Percentiles rank a stretch among this genome's conserved stretches.
Evolutionary conservation across 805 yeast genomes (phyloP).

Genomic region (Metschnikowia shivogae): DNA sequence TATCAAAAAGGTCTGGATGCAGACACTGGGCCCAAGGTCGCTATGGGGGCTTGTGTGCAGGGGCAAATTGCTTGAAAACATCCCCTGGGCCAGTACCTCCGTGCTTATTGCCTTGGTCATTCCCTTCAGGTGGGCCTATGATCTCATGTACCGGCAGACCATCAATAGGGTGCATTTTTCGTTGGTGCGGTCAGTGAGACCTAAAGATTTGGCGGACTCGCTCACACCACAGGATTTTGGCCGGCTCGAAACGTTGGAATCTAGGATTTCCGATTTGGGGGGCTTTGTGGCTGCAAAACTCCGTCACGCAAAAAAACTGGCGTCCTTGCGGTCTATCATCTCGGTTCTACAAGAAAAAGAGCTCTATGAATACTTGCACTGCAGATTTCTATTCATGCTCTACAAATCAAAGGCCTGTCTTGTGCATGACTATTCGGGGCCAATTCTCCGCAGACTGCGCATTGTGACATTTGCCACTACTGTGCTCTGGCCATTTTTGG

Average conservation of each 20-base stretch:
- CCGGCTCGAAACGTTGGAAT: conserved; percentile 14
- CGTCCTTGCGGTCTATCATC: not conserved
- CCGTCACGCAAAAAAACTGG: not conserved
- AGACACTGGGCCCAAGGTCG: not conserved
- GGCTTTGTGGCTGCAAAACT: conserved; percentile 8
- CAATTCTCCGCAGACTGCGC: conserved; percentile 21
- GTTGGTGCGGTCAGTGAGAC: conserved; percentile 24
- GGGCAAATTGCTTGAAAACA: conserved; percentile 15
- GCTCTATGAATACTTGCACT: conserved; percentile 1
- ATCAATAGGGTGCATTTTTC: conserved; percentile 32
- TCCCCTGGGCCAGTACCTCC: conserved; percentile 28
- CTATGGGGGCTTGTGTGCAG: not conserved
- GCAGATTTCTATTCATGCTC: conserved; percentile 15
- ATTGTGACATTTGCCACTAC: conserved; percentile 30
- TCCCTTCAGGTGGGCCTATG: conserved; percentile 37
- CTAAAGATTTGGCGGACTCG: conserved; percentile 33
- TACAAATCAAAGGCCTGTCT: conserved; percentile 32
- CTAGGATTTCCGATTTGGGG: conserved; percentile 9
- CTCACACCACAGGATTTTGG: conserved; percentile 12
- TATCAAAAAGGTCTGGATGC: not conserved
- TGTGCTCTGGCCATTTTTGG: conserved; percentile 37
- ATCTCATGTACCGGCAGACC: conserved; percentile 28
- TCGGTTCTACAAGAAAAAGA: conserved; percentile 6
- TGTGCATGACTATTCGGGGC: conserved; percentile 30
- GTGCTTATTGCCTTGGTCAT: conserved; percentile 32